phyloP scores from a whole-genome alignment of 306 rosid genomes.

The Herpetospermum pedunculosum region DNA sequence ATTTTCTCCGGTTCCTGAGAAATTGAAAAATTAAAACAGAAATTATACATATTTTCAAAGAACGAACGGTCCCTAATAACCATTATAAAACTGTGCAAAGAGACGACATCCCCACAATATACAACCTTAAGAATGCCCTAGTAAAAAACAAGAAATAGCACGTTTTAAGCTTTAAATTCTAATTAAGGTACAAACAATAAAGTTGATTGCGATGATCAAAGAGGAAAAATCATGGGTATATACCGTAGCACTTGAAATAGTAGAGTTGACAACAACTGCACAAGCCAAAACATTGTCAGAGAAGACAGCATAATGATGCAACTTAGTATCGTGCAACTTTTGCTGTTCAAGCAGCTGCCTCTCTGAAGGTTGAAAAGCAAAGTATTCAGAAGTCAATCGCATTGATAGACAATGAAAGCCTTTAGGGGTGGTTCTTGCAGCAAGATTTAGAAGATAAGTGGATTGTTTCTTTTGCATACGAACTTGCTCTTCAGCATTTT shows the following conservation, averaged over 20 bases:
- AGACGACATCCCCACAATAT: background rate
- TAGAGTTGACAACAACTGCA: conserved; percentile 90
- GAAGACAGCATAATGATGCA: conserved; percentile 85
- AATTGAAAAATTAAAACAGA: conserved; percentile 16
- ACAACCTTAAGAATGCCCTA: background rate
- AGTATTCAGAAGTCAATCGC: conserved; percentile 74
- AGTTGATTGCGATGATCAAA: background rate
- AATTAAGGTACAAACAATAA: background rate
- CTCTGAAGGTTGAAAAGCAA: conserved; percentile 49
- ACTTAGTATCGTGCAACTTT: conserved; percentile 45
- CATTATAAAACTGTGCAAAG: background rate
- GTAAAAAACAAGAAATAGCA: background rate
- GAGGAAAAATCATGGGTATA: background rate
- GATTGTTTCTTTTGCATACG: conserved; percentile 42
- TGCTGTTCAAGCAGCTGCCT: conserved; percentile 47
- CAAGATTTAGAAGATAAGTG: conserved; percentile 55
- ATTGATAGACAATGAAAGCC: conserved; percentile 94
- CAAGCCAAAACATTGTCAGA: conserved; percentile 91
- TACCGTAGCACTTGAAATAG: conserved; percentile 71
- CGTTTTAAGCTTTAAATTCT: background rate
- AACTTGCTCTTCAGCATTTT: conserved; percentile 61
- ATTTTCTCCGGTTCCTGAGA: conserved; percentile 66
- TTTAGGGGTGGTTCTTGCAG: conserved; percentile 72
- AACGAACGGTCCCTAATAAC: background rate
- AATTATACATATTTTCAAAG: background rate